Conservation (phyloP, 2,329 filamentous ascomycete species). For the Gremmenia infestans region DNA sequence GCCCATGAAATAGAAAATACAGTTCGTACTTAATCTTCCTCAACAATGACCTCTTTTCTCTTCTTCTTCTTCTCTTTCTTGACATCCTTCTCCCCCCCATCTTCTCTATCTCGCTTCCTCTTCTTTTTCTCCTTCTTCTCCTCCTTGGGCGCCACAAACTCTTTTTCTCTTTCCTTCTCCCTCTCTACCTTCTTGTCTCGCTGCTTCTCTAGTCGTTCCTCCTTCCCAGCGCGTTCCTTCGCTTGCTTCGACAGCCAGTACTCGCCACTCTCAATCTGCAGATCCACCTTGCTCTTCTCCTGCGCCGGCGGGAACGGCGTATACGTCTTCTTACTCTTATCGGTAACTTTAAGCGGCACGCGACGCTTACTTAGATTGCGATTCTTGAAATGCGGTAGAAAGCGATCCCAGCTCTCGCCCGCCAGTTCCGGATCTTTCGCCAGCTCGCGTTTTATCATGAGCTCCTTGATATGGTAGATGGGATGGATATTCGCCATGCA, state of each 20-base stretch:
- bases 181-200: constrained; percentile 84
- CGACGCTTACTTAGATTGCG: constrained; percentile 79
- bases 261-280: constrained; percentile 96
- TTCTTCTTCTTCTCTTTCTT: constrained; percentile 23
- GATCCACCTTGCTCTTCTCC: constrained; percentile 98
- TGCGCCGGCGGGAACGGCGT: constrained; percentile 95
- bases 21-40: constrained; percentile 6
- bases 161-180: constrained; percentile 75
- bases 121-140: constrained; percentile 48
- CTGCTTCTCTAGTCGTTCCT: constrained; percentile 79
- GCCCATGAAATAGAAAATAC: constrained; percentile 2
- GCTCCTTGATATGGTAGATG: constrained; percentile 88
- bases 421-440: constrained; percentile 83
- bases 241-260: constrained; percentile 93
- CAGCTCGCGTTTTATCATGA: constrained; percentile 91
- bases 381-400: constrained; percentile 96
- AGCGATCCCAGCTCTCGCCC: constrained; percentile 90
- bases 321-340: constrained; percentile 92
- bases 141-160: constrained; percentile 85
- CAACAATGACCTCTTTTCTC: constrained; percentile 13
- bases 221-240: constrained; percentile 76
- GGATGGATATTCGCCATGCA: constrained; percentile 94
- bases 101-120: constrained; percentile 41
- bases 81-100: constrained; percentile 18
- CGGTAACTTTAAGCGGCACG: constrained; percentile 77